Base-by-base conservation (phyloP, 2,329 filamentous ascomycete species). In the Aurifilum marmelostoma region DNA sequence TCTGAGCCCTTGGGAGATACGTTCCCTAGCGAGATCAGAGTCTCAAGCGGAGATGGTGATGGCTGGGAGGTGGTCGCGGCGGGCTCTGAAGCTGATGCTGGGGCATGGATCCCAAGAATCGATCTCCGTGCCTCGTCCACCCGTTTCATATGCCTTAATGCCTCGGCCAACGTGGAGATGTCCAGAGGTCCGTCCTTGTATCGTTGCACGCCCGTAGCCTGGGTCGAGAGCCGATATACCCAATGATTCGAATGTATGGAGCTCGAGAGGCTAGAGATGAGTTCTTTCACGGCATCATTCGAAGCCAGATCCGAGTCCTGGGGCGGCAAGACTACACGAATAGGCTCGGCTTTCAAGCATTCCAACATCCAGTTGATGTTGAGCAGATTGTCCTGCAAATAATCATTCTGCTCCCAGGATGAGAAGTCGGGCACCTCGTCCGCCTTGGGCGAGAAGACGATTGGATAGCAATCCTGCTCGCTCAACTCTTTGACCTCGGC, bases 321-420 rank as follows among this genome's bases (percentile, higher is more conserved):
- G 32, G 54, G 11, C 7, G 58, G 52, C n/a, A 74, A 66, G 16
- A 21, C n/a, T 59, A 75, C 29, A 34, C 24, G 27, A 14, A 56
- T 67, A 9, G 75, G 71, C 52, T 73, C 68, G 21, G 71, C 74
- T 3, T 77, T 76, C 66, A 84, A 73, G n/a, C 78, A 76, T 52
- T 76, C 75, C 39, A 85, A 71, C 83, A 86, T 85, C 63, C 79
- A 77, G 67, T 80, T 79, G 68, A 85, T 79, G 63, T 86, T 86
- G 68, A 73, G 73, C 27, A 84, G 70, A 69, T 86, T 86, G 64
- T 85, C 83, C 18, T 76, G 70, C 32, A 82, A 76, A n/a, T 79
- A 78, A 70, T 85, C 83, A 50, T 70, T 65, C n/a, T 69, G 66
- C 56, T 75, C 74, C 68, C 74, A 74, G 34, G 70, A 65, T 41